Evolutionary conservation across 257 asterid species (phyloP).

Genomic region (Solanum rostratum): DNA sequence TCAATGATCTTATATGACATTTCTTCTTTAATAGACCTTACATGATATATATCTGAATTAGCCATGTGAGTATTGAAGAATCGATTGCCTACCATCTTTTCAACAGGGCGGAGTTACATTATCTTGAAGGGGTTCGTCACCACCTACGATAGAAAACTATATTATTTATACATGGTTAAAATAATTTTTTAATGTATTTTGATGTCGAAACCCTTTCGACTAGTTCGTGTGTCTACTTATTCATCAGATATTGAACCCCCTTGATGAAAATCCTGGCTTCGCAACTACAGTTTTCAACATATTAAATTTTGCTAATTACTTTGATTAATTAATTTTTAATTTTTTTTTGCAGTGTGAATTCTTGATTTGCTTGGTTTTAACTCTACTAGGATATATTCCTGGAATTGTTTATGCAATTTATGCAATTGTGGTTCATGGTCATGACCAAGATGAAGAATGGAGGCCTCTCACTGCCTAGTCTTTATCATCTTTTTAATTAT

Average conservation of each 20-base stretch:
- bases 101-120: too few species aligned
- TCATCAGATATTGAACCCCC: too few species aligned
- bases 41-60: not conserved
- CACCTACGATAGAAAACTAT: too few species aligned
- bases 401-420: conserved; percentile 52
- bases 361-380: conserved; percentile 23
- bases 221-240: too few species aligned
- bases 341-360: conserved; percentile 42
- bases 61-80: not conserved
- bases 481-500: not conserved
- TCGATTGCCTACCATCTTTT: not conserved
- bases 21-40: not conserved
- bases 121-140: too few species aligned
- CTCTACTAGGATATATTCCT: conserved; percentile 49
- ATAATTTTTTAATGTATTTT: too few species aligned
- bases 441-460: conserved; percentile 15
- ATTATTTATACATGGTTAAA: too few species aligned
- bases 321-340: not conserved
- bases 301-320: not conserved
- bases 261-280: too few species aligned
- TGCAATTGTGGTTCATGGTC: conserved; percentile 38
- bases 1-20: not conserved
- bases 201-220: too few species aligned
- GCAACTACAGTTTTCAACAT: too few species aligned
- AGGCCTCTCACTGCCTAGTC: conserved; percentile 25